Conservation (phyloP, 345 rosid species). For the Microcos paniculata region DNA sequence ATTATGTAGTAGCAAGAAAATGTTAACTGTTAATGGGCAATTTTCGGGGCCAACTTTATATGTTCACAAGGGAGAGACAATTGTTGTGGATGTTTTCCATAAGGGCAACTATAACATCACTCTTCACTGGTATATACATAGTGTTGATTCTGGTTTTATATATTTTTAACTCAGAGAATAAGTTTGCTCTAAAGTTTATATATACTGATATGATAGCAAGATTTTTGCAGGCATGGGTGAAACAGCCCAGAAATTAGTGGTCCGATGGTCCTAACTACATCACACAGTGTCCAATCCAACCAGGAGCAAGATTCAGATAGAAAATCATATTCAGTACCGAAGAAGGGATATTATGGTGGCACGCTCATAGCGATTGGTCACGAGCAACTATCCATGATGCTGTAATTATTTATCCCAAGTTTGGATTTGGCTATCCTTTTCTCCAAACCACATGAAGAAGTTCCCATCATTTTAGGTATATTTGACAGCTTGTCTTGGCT, state of each 20-base stretch:
- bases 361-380: constrained; percentile 55
- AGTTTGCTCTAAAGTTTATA: too few species aligned
- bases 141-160: too few species aligned
- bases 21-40: too few species aligned
- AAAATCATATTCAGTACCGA: constrained; percentile 30
- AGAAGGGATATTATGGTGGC: constrained; percentile 61
- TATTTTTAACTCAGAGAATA: too few species aligned
- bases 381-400: constrained; percentile 46
- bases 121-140: too few species aligned
- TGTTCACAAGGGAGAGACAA: too few species aligned
- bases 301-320: constrained; percentile 38
- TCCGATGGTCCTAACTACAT: constrained; percentile 48
- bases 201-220: too few species aligned
- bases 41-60: too few species aligned
- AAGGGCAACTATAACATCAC: too few species aligned
- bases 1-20: too few species aligned
- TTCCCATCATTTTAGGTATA: constrained; percentile 24
- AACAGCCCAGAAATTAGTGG: constrained; percentile 55
- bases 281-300: constrained; percentile 49
- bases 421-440: constrained; percentile 26
- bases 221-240: constrained; percentile 20
- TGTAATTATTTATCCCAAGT: constrained; percentile 19
- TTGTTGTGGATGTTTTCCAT: too few species aligned
- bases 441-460: constrained; percentile 31
- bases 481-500: too few species aligned